These are phyloP conservation scores for Botryosphaeria dothidea DNA, from an alignment of 2,329 filamentous ascomycete genomes.

Conservation along the genomic window DNA sequence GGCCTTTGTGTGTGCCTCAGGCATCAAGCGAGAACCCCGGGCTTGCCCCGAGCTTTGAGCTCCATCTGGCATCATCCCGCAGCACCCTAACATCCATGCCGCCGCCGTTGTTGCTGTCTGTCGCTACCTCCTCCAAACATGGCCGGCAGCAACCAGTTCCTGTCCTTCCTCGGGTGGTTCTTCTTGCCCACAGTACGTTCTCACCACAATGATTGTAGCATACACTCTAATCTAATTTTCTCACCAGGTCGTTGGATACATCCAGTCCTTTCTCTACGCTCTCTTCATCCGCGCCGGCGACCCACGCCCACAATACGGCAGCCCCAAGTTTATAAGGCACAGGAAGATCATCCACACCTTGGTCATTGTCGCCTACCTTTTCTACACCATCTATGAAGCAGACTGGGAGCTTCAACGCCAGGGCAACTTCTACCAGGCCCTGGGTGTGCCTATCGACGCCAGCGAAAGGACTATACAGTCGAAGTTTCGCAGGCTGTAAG, in stretches of 20 bases:
- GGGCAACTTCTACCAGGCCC: conserved; percentile 76
- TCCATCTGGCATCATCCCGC: conserved; percentile 14
- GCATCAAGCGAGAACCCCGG: not conserved
- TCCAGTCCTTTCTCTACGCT: conserved; percentile 82
- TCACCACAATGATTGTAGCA: not conserved
- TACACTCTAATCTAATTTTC: not conserved
- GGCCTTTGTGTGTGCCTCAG: not conserved
- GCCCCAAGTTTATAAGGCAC: conserved; percentile 69
- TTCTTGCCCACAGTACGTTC: conserved; percentile 60
- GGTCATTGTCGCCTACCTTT: conserved; percentile 80
- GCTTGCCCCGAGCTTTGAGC: conserved; percentile 7
- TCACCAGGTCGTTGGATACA: conserved; percentile 68
- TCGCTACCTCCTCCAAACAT: not conserved
- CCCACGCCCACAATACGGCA: conserved; percentile 69
- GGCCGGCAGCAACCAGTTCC: conserved; percentile 29
- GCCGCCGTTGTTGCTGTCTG: not conserved
- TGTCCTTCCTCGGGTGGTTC: conserved; percentile 62
- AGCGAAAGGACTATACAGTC: conserved; percentile 78
- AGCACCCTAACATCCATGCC: not conserved
- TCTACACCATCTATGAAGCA: conserved; percentile 91
- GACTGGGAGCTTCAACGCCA: conserved; percentile 73
- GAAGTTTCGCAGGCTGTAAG: conserved; percentile 72
- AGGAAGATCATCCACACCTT: conserved; percentile 79
- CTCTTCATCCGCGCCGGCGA: conserved; percentile 88
- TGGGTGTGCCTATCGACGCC: conserved; percentile 69